Conservation (phyloP, 139 green algal genomes). For the Spirogloea muscicola region DNA sequence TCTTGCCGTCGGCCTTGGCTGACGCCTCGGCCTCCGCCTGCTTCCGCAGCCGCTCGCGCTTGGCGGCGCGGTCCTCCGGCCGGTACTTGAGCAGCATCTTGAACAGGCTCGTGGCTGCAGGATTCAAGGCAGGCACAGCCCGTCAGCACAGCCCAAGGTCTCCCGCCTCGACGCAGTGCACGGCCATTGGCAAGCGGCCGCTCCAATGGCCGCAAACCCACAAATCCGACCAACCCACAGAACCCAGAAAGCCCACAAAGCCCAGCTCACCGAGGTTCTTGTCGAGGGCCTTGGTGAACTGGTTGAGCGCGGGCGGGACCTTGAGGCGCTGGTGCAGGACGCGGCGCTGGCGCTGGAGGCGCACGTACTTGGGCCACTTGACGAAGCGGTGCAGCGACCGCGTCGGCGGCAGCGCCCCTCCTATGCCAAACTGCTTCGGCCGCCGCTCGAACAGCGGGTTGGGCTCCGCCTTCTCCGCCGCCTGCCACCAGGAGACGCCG, state of each 20-base stretch:
- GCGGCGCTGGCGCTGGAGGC: conserved; percentile 92
- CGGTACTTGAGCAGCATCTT: conserved; percentile 98
- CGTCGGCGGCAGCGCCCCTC: conserved; percentile 76
- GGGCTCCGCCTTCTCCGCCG: conserved; percentile 15
- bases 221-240: too few species aligned
- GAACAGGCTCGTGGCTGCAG: conserved; percentile 71
- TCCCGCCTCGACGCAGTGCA: too few species aligned
- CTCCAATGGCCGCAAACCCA: too few species aligned
- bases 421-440: conserved; percentile 88
- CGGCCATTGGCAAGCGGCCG: too few species aligned
- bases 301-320: conserved; percentile 77
- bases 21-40: conserved; percentile 66
- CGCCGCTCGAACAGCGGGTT: conserved; percentile 95
- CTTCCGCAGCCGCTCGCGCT: conserved; percentile 84
- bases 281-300: conserved; percentile 82
- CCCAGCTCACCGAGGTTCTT: conserved; percentile 86
- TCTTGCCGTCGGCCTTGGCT: conserved; percentile 49
- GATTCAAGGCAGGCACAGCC: too few species aligned
- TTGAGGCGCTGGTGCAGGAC: conserved; percentile 79
- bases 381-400: conserved; percentile 94
- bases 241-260: too few species aligned
- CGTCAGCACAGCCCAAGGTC: too few species aligned
- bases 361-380: conserved; percentile 99
- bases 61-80: conserved; percentile 94
- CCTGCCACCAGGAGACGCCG: too few species aligned